These are phyloP conservation scores for Rubia yunnanensis DNA, from an alignment of 257 asterid genomes.

Conservation along the genomic window DNA sequence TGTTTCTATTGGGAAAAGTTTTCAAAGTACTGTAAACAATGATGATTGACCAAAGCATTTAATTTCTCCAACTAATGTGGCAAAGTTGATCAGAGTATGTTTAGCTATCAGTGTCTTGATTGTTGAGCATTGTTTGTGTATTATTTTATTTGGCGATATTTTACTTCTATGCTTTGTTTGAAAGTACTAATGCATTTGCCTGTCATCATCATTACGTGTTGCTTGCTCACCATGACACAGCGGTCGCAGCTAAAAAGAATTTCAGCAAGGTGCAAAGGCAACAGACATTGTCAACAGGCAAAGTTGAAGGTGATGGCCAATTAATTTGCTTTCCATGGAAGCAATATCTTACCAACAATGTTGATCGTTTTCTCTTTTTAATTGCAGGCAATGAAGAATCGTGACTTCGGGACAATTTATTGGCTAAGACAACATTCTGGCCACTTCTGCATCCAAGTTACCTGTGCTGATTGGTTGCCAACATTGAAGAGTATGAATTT, in stretches of 20 bases:
- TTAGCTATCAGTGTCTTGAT: too few relatives aligned
- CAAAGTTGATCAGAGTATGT: too few relatives aligned
- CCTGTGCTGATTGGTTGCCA: neutral
- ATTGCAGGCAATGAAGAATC: conserved; percentile 37
- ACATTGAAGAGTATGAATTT: neutral
- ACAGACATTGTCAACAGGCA: conserved; percentile 20
- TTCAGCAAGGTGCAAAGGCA: conserved; percentile 27
- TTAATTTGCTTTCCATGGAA: neutral
- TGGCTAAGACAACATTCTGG: neutral
- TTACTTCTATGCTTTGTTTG: neutral
- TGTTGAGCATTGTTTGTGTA: neutral
- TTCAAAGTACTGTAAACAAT: neutral
- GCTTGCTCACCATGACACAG: conserved; percentile 31
- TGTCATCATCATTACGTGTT: neutral
- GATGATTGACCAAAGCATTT: neutral
- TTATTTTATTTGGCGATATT: neutral
- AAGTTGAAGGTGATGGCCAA: conserved; percentile 35
- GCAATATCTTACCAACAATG: conserved; percentile 5
- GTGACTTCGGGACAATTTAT: conserved; percentile 6
- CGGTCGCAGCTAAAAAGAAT: conserved; percentile 37
- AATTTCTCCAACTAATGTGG: neutral
- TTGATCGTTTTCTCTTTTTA: conserved; percentile 11
- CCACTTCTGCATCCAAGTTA: neutral
- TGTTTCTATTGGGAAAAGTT: neutral
- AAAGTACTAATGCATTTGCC: neutral